A percentile compares a stretch with the other conserved stretches of the same genome.
phyloP scores from a whole-genome alignment of 164 flowering plant genomes.

The Taxillus chinensis region DNA sequence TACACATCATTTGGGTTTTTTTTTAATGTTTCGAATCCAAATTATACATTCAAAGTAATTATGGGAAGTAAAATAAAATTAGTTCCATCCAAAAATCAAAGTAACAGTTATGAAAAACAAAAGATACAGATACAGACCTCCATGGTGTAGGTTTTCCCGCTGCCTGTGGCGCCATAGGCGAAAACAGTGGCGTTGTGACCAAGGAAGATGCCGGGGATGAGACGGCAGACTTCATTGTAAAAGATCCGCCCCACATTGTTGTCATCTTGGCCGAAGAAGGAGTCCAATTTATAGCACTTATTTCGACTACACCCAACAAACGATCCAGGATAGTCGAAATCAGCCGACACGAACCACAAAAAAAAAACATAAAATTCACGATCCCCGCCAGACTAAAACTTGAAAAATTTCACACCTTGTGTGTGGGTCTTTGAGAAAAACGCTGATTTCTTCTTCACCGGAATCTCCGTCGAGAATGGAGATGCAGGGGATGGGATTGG shows the following conservation, averaged over 20 bases:
- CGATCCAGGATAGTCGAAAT: slow-evolving; percentile 5
- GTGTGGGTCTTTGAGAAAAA: slow-evolving; percentile 56
- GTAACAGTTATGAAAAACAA: too few species aligned
- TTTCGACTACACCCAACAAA: slow-evolving; percentile 40
- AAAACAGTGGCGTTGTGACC: slow-evolving; percentile 80
- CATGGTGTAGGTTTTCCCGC: slow-evolving; percentile 93
- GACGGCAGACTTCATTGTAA: slow-evolving; percentile 58
- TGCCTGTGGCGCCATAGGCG: slow-evolving; percentile 96
- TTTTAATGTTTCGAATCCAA: too few species aligned
- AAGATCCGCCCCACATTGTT: slow-evolving; percentile 47
- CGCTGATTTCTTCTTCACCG: slow-evolving; percentile 40
- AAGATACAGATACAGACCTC: slow-evolving; percentile 31
- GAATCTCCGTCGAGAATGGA: slow-evolving; percentile 29
- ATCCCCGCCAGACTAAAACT: background rate
- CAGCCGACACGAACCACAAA: slow-evolving; percentile 1
- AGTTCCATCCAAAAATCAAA: too few species aligned
- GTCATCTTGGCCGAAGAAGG: slow-evolving; percentile 58
- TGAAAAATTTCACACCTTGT: slow-evolving; percentile 28
- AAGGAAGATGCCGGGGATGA: slow-evolving; percentile 61
- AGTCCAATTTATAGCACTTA: slow-evolving; percentile 76
- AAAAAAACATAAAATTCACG: background rate
- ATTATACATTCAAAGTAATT: too few species aligned
- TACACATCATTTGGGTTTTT: too few species aligned
- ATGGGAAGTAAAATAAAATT: too few species aligned
- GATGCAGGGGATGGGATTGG: slow-evolving; percentile 32